Conservation (phyloP, 2,329 filamentous ascomycete species). For the Apiospora kogelbergensis region DNA sequence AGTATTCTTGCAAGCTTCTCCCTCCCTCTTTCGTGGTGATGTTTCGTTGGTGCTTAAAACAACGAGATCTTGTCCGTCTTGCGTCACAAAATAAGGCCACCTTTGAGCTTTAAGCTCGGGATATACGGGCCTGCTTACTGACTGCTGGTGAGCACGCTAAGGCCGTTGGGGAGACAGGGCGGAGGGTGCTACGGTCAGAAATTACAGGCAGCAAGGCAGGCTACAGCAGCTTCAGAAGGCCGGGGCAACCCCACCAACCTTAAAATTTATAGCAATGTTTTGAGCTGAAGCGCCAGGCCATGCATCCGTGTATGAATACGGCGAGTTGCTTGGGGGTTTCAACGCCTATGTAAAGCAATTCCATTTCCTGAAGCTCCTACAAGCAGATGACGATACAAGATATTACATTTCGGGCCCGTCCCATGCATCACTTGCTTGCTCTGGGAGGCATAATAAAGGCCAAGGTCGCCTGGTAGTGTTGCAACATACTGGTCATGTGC, state of each 20-base stretch:
- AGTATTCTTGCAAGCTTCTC: not conserved
- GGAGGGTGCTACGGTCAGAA: not conserved
- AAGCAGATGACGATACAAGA: not conserved
- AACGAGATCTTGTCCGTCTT: not conserved
- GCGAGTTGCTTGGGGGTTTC: not conserved
- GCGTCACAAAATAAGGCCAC: constrained; percentile 14
- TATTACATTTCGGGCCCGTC: not conserved
- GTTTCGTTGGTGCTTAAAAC: constrained; percentile 22
- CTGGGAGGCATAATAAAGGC: not conserved
- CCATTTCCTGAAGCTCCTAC: not conserved
- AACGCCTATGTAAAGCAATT: not conserved
- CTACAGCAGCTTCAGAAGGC: not conserved
- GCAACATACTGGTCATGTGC: not conserved
- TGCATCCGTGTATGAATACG: too few relatives aligned
- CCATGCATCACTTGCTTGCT: not conserved
- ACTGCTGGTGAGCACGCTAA: not conserved
- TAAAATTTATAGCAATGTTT: not conserved
- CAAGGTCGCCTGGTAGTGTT: not conserved
- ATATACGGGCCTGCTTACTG: not conserved
- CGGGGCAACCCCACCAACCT: not conserved
- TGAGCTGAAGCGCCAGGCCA: not conserved
- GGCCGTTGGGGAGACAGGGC: not conserved
- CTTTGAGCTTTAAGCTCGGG: constrained; percentile 16
- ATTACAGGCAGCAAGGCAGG: not conserved
- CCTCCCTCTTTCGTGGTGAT: not conserved